Evolutionary conservation across 2,329 filamentous ascomycete genomes (phyloP), one percentile per base, ranked within the genome.

Genomic region (Xylariaceae sp.): DNA sequence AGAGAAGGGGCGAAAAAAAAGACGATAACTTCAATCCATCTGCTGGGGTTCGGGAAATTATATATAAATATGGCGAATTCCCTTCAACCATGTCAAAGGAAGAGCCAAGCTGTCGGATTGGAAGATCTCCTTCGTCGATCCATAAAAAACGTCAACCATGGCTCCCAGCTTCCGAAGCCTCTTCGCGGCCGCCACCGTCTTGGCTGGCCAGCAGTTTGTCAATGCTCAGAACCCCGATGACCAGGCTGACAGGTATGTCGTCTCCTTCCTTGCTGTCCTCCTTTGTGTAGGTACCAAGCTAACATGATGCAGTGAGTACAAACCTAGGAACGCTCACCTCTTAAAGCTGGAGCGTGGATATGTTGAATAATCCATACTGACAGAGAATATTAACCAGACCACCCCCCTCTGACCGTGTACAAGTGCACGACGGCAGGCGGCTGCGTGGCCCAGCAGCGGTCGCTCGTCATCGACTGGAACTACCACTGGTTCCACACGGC

Each of bases 401-500:
- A 74, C 42, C 73, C 72, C 19, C 63, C 64, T 47, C 56, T 77
- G 32, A 65, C 62, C 7, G 75, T 72, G 7, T 71, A 63, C 55
- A 65, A 67, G 44, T 76, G 73, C 58, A 71, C 69, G 29, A 68
- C 62, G 17, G 54, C 52, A 4, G 60, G 57, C 30, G 73, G 73
- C 16, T 77, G 73, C 59, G 61, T 61, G 27, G 44, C 57, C 16
- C 61, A 67, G 42, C 61, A 64, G 41, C 73, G 67, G 30, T 70
- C 66, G n/a, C 47, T 77, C 27, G 73, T 76, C 9, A 57, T 74
- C 5, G 73, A 77, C 53, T 62, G 67, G 21, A 55, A 62, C 36
- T 55, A 61, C 42, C 67, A 68, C 50, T 69, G 41, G 50, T 50
- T 40, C 28, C 53, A 44, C 17, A 50, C 50, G 0, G 23, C 31